phyloP scores from a whole-genome alignment of 2,329 filamentous ascomycete genomes.

The Calonectria pteridis region DNA sequence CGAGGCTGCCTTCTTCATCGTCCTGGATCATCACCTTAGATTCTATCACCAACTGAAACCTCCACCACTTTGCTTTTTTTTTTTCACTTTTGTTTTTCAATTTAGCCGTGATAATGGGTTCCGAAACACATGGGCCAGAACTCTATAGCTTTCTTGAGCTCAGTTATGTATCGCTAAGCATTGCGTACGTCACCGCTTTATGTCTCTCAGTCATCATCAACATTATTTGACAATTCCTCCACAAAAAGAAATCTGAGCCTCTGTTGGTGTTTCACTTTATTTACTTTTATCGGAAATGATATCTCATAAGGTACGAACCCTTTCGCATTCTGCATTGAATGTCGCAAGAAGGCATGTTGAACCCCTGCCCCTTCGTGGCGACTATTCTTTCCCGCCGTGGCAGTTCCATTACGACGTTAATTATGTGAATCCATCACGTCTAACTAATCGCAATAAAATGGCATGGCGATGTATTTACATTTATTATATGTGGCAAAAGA shows the following conservation, averaged over 20 bases:
- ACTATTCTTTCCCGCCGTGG: background rate
- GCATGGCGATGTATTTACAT: slow-evolving; percentile 67
- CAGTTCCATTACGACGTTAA: background rate
- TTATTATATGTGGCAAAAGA: slow-evolving; percentile 63
- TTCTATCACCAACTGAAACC: background rate
- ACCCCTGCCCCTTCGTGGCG: background rate
- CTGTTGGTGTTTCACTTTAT: background rate
- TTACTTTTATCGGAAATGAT: background rate
- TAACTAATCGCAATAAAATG: slow-evolving; percentile 34
- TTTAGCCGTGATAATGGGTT: background rate
- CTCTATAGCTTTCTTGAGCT: background rate
- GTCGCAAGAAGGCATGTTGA: background rate
- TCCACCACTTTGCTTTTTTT: background rate
- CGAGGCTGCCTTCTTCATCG: background rate
- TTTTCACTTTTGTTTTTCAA: too few relatives aligned
- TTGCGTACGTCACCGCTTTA: background rate
- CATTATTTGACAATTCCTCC: background rate
- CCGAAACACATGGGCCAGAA: background rate
- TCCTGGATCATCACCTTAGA: background rate
- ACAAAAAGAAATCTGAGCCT: background rate
- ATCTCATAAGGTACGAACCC: background rate
- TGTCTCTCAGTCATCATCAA: background rate
- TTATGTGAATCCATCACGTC: background rate
- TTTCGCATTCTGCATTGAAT: background rate
- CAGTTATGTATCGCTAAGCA: background rate